These are phyloP conservation scores for Rhodotorula sp. DNA, from an alignment of 1,284 basidiomycete genomes.

Conservation along the genomic window DNA sequence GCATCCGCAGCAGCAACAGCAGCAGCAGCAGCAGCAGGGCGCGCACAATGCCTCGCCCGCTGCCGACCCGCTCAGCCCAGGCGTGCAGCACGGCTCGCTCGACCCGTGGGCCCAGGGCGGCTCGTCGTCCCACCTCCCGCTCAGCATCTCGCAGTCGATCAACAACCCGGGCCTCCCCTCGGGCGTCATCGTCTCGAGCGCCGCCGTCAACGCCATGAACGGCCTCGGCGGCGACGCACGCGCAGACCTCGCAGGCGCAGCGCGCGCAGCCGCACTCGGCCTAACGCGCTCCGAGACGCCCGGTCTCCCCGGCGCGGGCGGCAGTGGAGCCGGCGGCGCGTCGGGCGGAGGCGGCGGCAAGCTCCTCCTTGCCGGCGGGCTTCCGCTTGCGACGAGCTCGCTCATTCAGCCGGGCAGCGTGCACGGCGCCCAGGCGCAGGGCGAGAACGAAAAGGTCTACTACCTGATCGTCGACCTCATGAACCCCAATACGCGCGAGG, in stretches of 20 bases:
- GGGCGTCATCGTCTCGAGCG: conserved; percentile 37
- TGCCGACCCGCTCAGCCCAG: conserved; percentile 7
- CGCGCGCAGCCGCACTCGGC: no score
- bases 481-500: conserved; percentile 77
- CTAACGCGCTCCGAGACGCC: conserved; percentile 33
- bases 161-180: conserved; percentile 54
- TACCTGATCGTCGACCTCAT: conserved; percentile 76
- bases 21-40: neutral
- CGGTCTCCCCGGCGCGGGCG: conserved; percentile 17
- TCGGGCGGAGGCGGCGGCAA: conserved; percentile 29
- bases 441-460: conserved; percentile 81
- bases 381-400: conserved; percentile 26
- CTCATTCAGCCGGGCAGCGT: conserved; percentile 42
- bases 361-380: conserved; percentile 30
- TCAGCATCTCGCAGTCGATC: conserved; percentile 48
- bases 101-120: conserved; percentile 22
- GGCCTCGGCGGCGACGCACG: conserved; percentile 13
- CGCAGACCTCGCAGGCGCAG: neutral
- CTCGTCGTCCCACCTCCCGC: conserved; percentile 44
- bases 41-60: neutral
- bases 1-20: neutral
- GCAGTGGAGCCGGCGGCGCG: neutral
- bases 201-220: conserved; percentile 38
- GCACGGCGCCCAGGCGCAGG: conserved; percentile 30
- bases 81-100: conserved; percentile 9